Conservation (phyloP, 768 basidiomycete species). For the Amanita molliuscula region DNA sequence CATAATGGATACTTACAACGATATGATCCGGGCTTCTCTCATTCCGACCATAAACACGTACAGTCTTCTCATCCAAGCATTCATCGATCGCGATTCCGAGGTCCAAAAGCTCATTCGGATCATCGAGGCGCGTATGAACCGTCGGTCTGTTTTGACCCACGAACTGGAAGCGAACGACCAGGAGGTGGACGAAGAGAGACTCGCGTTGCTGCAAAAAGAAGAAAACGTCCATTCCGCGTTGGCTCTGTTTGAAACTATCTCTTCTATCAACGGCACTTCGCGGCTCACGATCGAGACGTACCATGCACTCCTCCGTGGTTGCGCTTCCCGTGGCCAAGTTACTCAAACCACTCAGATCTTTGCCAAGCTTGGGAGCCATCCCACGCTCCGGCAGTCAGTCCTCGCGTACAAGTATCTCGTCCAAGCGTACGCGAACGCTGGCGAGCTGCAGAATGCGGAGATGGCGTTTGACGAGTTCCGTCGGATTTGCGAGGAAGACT, state of each 20-base stretch:
- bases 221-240: conserved; percentile 64
- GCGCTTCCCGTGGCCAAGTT: conserved; percentile 44
- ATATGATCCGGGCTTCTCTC: conserved; percentile 52
- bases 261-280: conserved; percentile 15
- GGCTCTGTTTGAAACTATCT: conserved; percentile 57
- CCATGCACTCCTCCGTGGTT: conserved; percentile 47
- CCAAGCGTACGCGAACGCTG: conserved; percentile 40
- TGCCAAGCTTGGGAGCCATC: conserved; percentile 43
- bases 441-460: conserved; percentile 37
- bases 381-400: conserved; percentile 21
- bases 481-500: conserved; percentile 18
- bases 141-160: conserved; percentile 18
- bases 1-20: conserved; percentile 61
- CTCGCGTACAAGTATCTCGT: conserved; percentile 46
- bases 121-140: conserved; percentile 31
- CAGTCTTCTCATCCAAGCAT: conserved; percentile 43
- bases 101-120: conserved; percentile 34
- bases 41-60: conserved; percentile 59
- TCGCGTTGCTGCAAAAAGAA: conserved; percentile 42
- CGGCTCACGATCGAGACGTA: conserved; percentile 32
- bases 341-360: conserved; percentile 58
- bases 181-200: conserved; percentile 25
- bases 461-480: conserved; percentile 57
- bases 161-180: conserved; percentile 11
- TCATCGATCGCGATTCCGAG: conserved; percentile 62